A percentile compares a stretch with the other conserved stretches of the same genome.
Evolutionary conservation across 352 stramenopile genomes (phyloP).

Genomic region (Phytophthora pseudosyringae): DNA sequence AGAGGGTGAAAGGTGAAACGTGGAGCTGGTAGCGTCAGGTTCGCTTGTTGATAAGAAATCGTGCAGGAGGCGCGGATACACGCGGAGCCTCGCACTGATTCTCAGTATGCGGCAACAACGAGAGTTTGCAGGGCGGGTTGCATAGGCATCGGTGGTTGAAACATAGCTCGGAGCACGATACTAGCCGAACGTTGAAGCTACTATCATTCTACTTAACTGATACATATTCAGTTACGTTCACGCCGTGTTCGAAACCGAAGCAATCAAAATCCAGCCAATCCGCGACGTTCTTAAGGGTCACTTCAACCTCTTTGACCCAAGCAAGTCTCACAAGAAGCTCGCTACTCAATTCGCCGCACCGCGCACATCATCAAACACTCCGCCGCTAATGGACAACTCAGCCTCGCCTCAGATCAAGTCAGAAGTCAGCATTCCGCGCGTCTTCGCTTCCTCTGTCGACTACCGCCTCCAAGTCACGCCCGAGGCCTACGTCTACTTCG

Average conservation of each 20-base stretch:
- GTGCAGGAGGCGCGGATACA: too few species aligned
- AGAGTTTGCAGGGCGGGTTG: too few species aligned
- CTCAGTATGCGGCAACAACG: too few species aligned
- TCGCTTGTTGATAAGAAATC: too few species aligned
- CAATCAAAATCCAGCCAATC: constrained; percentile 19
- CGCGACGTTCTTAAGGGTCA: background rate
- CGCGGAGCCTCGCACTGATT: too few species aligned
- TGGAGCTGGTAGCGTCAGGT: too few species aligned
- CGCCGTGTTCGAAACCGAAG: constrained; percentile 5
- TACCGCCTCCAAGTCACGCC: constrained; percentile 23
- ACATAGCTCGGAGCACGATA: too few species aligned
- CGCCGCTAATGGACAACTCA: background rate
- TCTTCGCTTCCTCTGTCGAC: constrained; percentile 32
- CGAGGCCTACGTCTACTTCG: constrained; percentile 41
- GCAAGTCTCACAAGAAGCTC: constrained; percentile 2
- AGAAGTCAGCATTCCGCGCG: constrained; percentile 19
- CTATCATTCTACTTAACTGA: constrained; percentile 4
- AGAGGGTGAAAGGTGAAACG: too few species aligned
- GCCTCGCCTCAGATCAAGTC: background rate
- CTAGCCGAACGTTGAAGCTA: too few species aligned
- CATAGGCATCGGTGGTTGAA: too few species aligned
- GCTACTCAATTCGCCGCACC: constrained; percentile 10
- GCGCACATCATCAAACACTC: background rate
- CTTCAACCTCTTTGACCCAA: constrained; percentile 7
- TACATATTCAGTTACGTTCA: constrained; percentile 4